phyloP scores from a whole-genome alignment of 106 monocot genomes.

The Agapanthus africanus region DNA sequence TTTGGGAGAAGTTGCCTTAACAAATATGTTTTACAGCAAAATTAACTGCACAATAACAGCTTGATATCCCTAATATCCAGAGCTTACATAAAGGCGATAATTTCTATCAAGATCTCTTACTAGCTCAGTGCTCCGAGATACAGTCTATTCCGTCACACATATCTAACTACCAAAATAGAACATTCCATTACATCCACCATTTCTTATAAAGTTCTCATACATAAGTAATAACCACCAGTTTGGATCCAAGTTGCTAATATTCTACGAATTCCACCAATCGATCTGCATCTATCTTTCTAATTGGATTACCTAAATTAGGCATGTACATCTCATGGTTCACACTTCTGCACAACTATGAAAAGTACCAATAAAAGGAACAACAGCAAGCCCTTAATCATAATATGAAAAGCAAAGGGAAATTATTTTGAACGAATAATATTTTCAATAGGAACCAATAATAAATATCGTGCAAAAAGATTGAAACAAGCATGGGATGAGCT shows the following conservation, averaged over 20 bases:
- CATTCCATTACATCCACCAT: not conserved
- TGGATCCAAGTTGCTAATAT: no score
- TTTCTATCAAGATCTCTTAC: no score
- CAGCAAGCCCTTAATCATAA: not conserved
- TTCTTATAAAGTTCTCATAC: not conserved
- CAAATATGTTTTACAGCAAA: no score
- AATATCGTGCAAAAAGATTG: not conserved
- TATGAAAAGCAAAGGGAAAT: not conserved
- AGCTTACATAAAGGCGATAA: no score
- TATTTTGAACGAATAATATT: not conserved
- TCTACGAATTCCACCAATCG: not conserved
- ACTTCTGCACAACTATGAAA: not conserved
- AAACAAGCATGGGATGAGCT: not conserved
- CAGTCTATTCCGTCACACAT: no score
- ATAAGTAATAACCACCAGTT: no score
- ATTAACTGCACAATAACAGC: no score
- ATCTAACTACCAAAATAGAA: not conserved
- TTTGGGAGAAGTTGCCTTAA: no score
- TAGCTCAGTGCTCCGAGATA: no score
- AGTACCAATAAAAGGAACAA: not conserved
- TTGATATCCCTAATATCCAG: not conserved
- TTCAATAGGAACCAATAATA: not conserved
- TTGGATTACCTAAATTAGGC: no score
- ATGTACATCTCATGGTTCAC: not conserved
- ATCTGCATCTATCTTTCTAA: no score